Conservation (phyloP, 208 protist species). For the Trypanosoma mega region DNA sequence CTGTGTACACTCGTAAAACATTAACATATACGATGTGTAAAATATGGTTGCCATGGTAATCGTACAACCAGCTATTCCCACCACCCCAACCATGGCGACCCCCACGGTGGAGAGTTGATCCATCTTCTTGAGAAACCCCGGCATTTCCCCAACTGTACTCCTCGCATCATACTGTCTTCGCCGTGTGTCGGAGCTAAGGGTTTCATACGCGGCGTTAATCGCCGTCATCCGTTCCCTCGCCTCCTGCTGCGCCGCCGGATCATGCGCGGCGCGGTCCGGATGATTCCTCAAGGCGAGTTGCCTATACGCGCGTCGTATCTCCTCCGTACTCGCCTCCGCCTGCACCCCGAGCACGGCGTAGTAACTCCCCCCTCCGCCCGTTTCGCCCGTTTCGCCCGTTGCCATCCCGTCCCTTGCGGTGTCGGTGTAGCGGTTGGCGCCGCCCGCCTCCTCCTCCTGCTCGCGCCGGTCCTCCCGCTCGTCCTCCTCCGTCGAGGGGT, state of each 20-base stretch:
- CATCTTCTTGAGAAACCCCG: slow-evolving; percentile 35
- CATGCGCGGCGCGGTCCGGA: slow-evolving; percentile 54
- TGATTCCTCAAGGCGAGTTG: slow-evolving; percentile 59
- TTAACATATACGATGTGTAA: slow-evolving; percentile 46
- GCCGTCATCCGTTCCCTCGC: slow-evolving; percentile 66
- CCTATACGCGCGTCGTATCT: slow-evolving; percentile 76
- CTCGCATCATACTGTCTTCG: slow-evolving; percentile 63
- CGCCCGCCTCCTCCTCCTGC: slow-evolving; percentile 36
- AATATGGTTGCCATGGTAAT: slow-evolving; percentile 18
- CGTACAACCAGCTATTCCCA: slow-evolving; percentile 25
- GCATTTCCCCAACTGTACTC: slow-evolving; percentile 25
- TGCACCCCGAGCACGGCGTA: slow-evolving; percentile 66
- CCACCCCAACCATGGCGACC: slow-evolving; percentile 21
- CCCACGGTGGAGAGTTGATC: slow-evolving; percentile 34
- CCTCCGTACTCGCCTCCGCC: slow-evolving; percentile 38
- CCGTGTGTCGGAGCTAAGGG: slow-evolving; percentile 49
- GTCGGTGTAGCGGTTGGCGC: neutral
- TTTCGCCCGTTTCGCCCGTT: neutral
- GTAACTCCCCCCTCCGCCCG: slow-evolving; percentile 27
- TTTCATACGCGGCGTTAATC: slow-evolving; percentile 85
- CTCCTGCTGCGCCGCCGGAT: slow-evolving; percentile 34
- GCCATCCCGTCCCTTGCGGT: too few species aligned
- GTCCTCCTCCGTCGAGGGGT: slow-evolving; percentile 56
- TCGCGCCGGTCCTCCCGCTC: slow-evolving; percentile 40
- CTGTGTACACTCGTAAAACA: slow-evolving; percentile 41